Percentiles rank a stretch among this genome's conserved stretches.
Conservation (phyloP, 768 basidiomycete genomes). For the Boletus subcaerulescens region DNA sequence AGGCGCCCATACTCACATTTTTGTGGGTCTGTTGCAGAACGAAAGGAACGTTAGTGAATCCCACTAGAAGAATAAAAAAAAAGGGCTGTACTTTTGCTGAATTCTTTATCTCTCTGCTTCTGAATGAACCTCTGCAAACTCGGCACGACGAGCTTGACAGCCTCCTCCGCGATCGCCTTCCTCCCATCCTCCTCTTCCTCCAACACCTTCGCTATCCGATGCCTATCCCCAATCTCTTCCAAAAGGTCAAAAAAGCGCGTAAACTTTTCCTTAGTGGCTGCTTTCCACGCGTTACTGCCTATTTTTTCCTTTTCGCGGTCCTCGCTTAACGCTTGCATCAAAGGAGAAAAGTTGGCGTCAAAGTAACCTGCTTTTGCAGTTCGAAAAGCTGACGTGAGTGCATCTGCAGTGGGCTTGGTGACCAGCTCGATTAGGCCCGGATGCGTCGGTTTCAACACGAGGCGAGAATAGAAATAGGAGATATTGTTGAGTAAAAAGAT, state of each 20-base stretch:
- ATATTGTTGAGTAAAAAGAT: conserved; percentile 82
- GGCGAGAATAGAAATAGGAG: conserved; percentile 59
- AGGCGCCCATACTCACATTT: conserved; percentile 41
- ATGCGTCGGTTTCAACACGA: conserved; percentile 52
- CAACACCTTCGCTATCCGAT: conserved; percentile 63
- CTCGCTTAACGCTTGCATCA: conserved; percentile 61
- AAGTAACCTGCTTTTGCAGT: conserved; percentile 84
- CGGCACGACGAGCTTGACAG: conserved; percentile 73
- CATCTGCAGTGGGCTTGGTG: conserved; percentile 58
- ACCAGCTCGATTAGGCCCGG: conserved; percentile 48
- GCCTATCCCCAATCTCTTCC: conserved; percentile 77
- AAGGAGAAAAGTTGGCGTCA: conserved; percentile 75
- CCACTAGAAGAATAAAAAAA: too few species aligned
- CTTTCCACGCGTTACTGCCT: conserved; percentile 44
- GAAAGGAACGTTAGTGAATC: neutral
- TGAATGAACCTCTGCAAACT: conserved; percentile 70
- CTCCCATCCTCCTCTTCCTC: conserved; percentile 66
- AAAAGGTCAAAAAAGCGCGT: conserved; percentile 77
- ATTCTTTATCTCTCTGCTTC: conserved; percentile 76
- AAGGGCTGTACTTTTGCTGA: conserved; percentile 68
- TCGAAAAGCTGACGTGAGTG: conserved; percentile 67
- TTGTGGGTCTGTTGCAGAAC: conserved; percentile 40
- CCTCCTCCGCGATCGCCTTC: conserved; percentile 64
- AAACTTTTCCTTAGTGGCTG: conserved; percentile 77
- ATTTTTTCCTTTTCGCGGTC: conserved; percentile 46